Evolutionary conservation across 768 basidiomycete species (phyloP).

Genomic region (Brasilioporus rufonigricans): DNA sequence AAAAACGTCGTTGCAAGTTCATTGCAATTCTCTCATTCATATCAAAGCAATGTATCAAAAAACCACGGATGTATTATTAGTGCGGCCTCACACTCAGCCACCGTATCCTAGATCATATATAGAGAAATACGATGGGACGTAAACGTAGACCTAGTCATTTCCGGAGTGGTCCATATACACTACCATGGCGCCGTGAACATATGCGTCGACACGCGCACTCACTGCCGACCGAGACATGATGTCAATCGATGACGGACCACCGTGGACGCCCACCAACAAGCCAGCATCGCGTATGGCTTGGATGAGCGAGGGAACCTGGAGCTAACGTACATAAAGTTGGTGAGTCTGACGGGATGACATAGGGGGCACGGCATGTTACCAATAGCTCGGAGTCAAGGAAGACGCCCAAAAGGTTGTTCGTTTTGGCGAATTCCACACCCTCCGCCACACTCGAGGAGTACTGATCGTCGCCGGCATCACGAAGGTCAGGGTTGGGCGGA

Average conservation of each 20-base stretch:
- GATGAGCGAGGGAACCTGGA: constrained; percentile 86
- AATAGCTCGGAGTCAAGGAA: constrained; percentile 85
- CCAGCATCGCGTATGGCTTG: constrained; percentile 88
- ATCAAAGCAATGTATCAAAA: constrained; percentile 26
- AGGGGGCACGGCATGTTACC: constrained; percentile 44
- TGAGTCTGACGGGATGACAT: constrained; percentile 13
- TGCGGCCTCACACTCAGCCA: constrained; percentile 16
- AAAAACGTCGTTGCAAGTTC: constrained; percentile 6
- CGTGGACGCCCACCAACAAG: constrained; percentile 82
- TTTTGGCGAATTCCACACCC: constrained; percentile 90
- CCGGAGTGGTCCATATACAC: constrained; percentile 64
- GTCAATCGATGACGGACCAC: constrained; percentile 45
- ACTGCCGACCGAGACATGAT: constrained; percentile 39
- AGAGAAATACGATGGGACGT: constrained; percentile 11
- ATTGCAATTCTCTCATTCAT: constrained; percentile 14
- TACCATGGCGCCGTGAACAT: constrained; percentile 60
- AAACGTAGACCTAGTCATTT: constrained; percentile 40
- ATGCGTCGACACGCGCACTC: constrained; percentile 61
- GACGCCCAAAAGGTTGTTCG: constrained; percentile 90
- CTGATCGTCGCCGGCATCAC: constrained; percentile 43
- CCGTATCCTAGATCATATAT: constrained; percentile 27
- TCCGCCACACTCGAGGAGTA: constrained; percentile 74
- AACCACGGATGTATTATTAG: constrained; percentile 18
- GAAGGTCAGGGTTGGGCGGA: constrained; percentile 35
- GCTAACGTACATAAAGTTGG: constrained; percentile 33